Conservation (phyloP, 2,329 filamentous ascomycete species). For the Paecilomyces niveus region DNA sequence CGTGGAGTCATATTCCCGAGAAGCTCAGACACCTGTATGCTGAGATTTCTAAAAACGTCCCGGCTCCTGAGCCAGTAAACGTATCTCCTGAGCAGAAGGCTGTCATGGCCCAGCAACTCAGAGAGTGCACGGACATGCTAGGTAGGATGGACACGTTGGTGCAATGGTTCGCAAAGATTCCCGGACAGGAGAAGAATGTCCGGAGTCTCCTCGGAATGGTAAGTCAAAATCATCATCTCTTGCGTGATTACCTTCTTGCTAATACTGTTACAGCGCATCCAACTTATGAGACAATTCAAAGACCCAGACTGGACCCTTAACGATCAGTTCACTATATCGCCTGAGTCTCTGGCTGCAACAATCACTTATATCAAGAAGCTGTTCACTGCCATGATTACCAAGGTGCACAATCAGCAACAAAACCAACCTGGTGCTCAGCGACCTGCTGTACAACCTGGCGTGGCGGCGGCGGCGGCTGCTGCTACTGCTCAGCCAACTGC, state of each 20-base stretch:
- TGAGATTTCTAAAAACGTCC: conserved; percentile 27
- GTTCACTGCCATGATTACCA: conserved; percentile 32
- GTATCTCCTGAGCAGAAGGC: conserved; percentile 33
- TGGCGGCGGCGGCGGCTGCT: neutral
- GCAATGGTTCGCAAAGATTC: conserved; percentile 30
- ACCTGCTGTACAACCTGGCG: conserved; percentile 13
- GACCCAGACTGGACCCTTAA: conserved; percentile 34
- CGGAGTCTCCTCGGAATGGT: conserved; percentile 32
- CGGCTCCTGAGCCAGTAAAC: conserved; percentile 22
- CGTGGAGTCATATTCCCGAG: conserved; percentile 33
- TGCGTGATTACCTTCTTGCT: conserved; percentile 7
- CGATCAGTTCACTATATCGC: conserved; percentile 38
- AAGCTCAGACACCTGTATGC: conserved; percentile 31
- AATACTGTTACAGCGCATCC: conserved; percentile 26
- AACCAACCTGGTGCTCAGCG: conserved; percentile 16
- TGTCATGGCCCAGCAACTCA: conserved; percentile 32
- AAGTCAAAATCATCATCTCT: conserved; percentile 7
- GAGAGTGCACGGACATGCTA: conserved; percentile 35
- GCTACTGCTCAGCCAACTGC: conserved; percentile 12
- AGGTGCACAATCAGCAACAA: conserved; percentile 24
- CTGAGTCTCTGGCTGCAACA: conserved; percentile 30
- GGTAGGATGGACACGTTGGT: conserved; percentile 37
- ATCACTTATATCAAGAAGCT: conserved; percentile 34
- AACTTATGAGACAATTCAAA: conserved; percentile 41
- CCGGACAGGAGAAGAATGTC: conserved; percentile 33